A percentile compares a stretch with the other conserved stretches of the same genome.
phyloP scores from a whole-genome alignment of 805 yeast species.

The Myxozyma vanderwaltii region DNA sequence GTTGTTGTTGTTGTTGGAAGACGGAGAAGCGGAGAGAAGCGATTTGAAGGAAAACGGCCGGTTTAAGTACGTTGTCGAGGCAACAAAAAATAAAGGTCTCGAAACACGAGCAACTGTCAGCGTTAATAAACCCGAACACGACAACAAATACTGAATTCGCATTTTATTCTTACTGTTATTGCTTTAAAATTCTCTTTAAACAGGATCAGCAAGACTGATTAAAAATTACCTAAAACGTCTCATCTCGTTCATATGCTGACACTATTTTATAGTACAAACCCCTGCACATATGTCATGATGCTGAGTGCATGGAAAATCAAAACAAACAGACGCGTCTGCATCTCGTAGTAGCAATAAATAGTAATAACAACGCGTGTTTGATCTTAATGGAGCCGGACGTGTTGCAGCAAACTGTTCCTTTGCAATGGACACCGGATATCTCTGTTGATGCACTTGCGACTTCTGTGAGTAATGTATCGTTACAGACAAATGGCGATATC shows the following conservation, averaged over 20 bases:
- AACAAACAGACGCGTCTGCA: not conserved
- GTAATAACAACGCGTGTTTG: not conserved
- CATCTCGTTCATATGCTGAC: too few species aligned
- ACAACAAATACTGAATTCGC: too few species aligned
- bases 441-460: slow-evolving; percentile 7
- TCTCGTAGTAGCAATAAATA: too few species aligned
- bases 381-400: not conserved
- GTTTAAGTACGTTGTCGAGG: not conserved
- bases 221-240: too few species aligned
- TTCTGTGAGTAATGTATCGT: slow-evolving; percentile 10
- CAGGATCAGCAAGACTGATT: too few species aligned
- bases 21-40: not conserved
- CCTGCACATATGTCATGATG: too few species aligned
- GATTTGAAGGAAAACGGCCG: not conserved
- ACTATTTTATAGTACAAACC: too few species aligned
- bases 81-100: not conserved
- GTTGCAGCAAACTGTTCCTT: not conserved
- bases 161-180: too few species aligned
- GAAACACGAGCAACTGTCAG: too few species aligned
- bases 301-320: too few species aligned
- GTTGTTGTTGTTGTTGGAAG: not conserved
- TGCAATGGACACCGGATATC: not conserved
- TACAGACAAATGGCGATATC: slow-evolving; percentile 23
- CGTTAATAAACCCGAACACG: too few species aligned
- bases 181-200: too few species aligned